Percentiles rank a stretch among this genome's conserved stretches.
Evolutionary conservation across 306 rosid species (phyloP).

Genomic region (Cucumis hystrix): DNA sequence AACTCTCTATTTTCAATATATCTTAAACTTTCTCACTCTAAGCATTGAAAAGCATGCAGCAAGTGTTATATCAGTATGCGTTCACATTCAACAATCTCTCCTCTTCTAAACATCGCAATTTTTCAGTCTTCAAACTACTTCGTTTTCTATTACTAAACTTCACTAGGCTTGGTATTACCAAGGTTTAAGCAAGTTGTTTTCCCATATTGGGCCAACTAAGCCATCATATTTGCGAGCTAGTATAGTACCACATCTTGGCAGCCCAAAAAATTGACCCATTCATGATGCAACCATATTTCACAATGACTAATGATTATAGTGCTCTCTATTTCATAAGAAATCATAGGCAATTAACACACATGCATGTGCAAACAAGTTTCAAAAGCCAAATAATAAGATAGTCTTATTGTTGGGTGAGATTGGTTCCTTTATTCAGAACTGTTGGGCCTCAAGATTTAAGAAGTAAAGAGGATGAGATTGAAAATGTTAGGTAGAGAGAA

Average conservation of each 20-base stretch:
- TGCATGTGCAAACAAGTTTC: neutral
- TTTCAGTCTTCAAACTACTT: neutral
- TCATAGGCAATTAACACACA: too few species aligned
- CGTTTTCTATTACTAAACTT: neutral
- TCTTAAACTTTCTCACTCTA: too few species aligned
- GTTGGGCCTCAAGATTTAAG: neutral
- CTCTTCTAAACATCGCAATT: neutral
- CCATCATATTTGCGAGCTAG: neutral
- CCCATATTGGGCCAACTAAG: neutral
- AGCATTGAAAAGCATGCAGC: too few species aligned
- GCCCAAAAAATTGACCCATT: neutral
- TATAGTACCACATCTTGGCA: neutral
- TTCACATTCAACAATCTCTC: too few species aligned
- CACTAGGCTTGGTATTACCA: neutral
- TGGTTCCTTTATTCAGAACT: neutral
- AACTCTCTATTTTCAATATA: too few species aligned
- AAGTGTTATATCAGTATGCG: too few species aligned
- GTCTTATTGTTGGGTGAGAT: neutral
- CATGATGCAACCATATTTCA: neutral
- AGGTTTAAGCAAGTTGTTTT: neutral
- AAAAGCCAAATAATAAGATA: neutral
- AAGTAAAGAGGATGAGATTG: neutral
- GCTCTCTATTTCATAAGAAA: too few species aligned
- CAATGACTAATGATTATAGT: too few species aligned
- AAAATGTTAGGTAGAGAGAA: constrained; percentile 20